Evolutionary conservation across 2,329 filamentous ascomycete species (phyloP).

Genomic region (Pseudogymnoascus verrucosus): DNA sequence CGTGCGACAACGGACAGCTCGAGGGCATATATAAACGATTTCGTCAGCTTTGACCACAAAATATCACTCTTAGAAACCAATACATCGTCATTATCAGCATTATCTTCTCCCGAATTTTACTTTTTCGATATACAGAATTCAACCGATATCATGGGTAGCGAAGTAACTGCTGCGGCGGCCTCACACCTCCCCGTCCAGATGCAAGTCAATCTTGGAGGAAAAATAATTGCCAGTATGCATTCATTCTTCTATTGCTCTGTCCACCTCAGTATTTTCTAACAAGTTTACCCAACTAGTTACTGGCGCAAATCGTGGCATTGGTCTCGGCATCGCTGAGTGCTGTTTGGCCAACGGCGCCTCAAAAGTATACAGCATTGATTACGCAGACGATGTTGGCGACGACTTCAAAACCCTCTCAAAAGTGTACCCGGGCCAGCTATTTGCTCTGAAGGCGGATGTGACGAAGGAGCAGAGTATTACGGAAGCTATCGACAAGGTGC

Average conservation of each 20-base stretch:
- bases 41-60: background rate
- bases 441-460: slow-evolving; percentile 37
- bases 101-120: background rate
- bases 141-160: background rate
- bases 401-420: slow-evolving; percentile 34
- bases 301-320: slow-evolving; percentile 33
- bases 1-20: background rate
- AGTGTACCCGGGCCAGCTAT: slow-evolving; percentile 33
- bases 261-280: background rate
- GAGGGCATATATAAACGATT: background rate
- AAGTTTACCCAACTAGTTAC: slow-evolving; percentile 22
- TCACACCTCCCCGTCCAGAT: slow-evolving; percentile 16
- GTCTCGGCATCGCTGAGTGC: slow-evolving; percentile 39
- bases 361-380: slow-evolving; percentile 39
- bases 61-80: background rate
- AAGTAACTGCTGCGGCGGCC: background rate
- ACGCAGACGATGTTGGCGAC: slow-evolving; percentile 32
- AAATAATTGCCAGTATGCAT: slow-evolving; percentile 29
- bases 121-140: background rate
- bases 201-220: slow-evolving; percentile 24
- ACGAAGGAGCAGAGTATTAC: slow-evolving; percentile 39
- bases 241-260: background rate
- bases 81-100: background rate
- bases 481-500: slow-evolving; percentile 36
- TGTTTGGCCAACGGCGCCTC: slow-evolving; percentile 38